A percentile compares a stretch with the other conserved stretches of the same genome.
Evolutionary conservation across 1,284 basidiomycete species (phyloP).

Genomic region (Mycena citricolor): DNA sequence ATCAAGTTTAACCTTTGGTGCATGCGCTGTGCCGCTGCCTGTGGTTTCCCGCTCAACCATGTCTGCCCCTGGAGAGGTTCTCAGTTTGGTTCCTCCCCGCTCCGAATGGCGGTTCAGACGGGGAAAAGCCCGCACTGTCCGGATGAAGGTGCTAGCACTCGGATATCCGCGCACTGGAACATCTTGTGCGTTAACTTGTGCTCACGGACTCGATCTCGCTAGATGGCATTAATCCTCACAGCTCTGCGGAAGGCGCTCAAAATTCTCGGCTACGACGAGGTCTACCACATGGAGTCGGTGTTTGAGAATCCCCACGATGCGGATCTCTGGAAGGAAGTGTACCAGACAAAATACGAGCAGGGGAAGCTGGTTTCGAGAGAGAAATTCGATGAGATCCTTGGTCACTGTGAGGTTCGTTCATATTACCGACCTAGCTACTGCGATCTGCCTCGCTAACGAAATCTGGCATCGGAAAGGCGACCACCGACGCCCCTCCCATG

Average conservation of each 20-base stretch:
- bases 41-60: no score
- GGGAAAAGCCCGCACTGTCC: slow-evolving; percentile 9
- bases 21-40: no score
- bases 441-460: no score
- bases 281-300: slow-evolving; percentile 4
- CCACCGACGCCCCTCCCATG: slow-evolving; percentile 1
- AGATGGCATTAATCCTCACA: no score
- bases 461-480: slow-evolving; percentile 3
- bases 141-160: slow-evolving; percentile 8
- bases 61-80: no score
- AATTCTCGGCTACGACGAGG: slow-evolving; percentile 5
- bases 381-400: slow-evolving; percentile 10
- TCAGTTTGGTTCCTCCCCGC: no score
- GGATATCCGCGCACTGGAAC: slow-evolving; percentile 8
- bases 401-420: slow-evolving; percentile 8
- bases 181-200: not conserved
- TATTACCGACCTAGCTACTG: no score
- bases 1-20: no score
- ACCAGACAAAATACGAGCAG: not conserved
- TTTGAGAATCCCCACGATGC: slow-evolving; percentile 2
- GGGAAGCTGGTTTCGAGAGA: slow-evolving; percentile 2
- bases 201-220: no score
- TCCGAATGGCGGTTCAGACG: no score
- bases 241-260: slow-evolving; percentile 8
- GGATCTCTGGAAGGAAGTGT: slow-evolving; percentile 5